Evolutionary conservation across 805 yeast genomes (phyloP), one percentile per base, ranked within the genome.

Genomic region (Nakazawaea laoshanensis): DNA sequence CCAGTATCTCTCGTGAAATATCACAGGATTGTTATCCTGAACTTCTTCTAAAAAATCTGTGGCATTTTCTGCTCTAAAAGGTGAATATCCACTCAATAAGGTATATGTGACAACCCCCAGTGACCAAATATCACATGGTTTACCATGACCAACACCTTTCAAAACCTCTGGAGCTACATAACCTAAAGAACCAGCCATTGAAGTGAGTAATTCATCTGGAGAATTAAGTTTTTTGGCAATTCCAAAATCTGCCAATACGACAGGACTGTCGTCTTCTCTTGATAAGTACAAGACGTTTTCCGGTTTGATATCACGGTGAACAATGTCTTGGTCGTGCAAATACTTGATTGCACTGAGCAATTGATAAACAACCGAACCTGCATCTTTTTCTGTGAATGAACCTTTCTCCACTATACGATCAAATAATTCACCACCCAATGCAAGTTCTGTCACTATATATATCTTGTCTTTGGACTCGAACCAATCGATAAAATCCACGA

Each of bases 111-210:
- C 85, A 7, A 89, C 94, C 22, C 98, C 98, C 24, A 89, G 52
- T 2, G 95, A 82, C 98, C 98, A 89, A 35, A 89, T 72, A 53
- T 89, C 98, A 58, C 96, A 89, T 1, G 96, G 89, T 48, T 83
- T 85, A 24, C 96, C 95, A 57, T 89, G 96, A 7, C 96, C 97
- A 24, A 66, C 63, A 11, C 82, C 77, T 26, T 76, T 59, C 24
- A 89, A 67, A 6, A 89, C 87, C 50, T 89, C 98, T 1, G 98
- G 98, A 0, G 97, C 97, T 21, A 95, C 96, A 53, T 89, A 89
- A 2, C 98, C 97, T 56, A 85, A 77, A 1, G 95, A 83, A 7
- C 40, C 42, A 1, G 95, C 95, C 26, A 83, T 77, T 15, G 79
- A 63, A 20, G 67, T 74, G 38, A 85, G 62, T 39, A 72, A 60